phyloP scores from a whole-genome alignment of 2,329 filamentous ascomycete species.

The Talaromyces verruculosus region DNA sequence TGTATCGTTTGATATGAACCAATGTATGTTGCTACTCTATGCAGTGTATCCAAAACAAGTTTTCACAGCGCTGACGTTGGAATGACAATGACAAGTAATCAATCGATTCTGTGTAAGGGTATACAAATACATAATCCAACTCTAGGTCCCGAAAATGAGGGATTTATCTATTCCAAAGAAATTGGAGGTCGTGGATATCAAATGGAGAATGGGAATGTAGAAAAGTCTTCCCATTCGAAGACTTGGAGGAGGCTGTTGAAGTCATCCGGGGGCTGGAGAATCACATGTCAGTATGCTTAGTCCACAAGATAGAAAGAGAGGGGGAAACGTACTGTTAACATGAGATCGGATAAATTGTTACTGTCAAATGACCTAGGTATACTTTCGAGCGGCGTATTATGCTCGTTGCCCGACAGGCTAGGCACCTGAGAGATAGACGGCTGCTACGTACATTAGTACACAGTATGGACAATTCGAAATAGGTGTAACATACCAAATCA shows the following conservation, averaged over 20 bases:
- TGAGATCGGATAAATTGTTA: conserved; percentile 19
- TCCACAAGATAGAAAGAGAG: background rate
- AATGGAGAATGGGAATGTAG: conserved; percentile 16
- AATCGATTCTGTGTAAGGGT: background rate
- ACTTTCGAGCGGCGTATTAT: conserved; percentile 14
- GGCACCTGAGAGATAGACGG: conserved; percentile 15
- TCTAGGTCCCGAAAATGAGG: background rate
- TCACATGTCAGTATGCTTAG: background rate
- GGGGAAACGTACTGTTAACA: conserved; percentile 16
- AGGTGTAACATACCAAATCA: conserved; percentile 15
- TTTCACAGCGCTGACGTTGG: background rate
- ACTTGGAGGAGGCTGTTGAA: conserved; percentile 22
- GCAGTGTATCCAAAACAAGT: background rate
- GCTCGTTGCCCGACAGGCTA: conserved; percentile 7
- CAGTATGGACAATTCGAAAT: too few relatives aligned
- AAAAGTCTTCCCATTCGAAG: conserved; percentile 24
- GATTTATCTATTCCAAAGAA: background rate
- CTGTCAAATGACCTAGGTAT: conserved; percentile 15
- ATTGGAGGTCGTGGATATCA: background rate
- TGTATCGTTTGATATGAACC: background rate
- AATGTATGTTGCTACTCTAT: background rate
- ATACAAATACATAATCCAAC: background rate
- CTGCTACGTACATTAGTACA: conserved; percentile 6
- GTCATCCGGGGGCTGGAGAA: conserved; percentile 21
- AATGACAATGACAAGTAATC: background rate